A percentile compares a stretch with the other conserved stretches of the same genome.
Evolutionary conservation across 257 asterid species (phyloP).

Genomic region (Leonotis leonurus): DNA sequence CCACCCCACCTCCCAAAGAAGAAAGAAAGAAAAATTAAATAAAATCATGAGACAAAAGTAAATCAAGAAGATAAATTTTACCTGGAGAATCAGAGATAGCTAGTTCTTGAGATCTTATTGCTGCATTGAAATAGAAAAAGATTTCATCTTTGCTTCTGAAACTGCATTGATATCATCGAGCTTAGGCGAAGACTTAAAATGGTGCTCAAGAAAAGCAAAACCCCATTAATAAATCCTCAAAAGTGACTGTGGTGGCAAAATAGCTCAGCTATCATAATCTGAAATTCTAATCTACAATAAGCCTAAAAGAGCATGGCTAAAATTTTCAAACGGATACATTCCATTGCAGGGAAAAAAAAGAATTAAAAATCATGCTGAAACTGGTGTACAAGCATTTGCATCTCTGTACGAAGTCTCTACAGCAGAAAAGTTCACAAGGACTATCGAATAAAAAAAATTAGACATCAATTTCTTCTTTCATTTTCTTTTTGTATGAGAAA

Average conservation of each 20-base stretch:
- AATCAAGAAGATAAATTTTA: constrained; percentile 1
- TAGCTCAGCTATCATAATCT: neutral
- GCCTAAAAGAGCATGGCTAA: neutral
- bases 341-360: neutral
- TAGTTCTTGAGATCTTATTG: constrained; percentile 48
- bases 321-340: neutral
- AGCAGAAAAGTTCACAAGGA: neutral
- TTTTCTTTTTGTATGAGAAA: neutral
- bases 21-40: neutral
- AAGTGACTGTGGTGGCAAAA: neutral
- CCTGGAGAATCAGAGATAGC: constrained; percentile 24
- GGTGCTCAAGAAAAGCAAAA: constrained; percentile 8
- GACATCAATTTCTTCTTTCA: neutral
- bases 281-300: neutral
- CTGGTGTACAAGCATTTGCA: constrained; percentile 1
- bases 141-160: constrained; percentile 17
- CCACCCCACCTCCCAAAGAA: no score
- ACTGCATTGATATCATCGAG: constrained; percentile 37
- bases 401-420: neutral
- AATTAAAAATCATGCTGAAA: neutral
- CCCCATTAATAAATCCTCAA: constrained; percentile 5
- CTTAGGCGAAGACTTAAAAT: constrained; percentile 13
- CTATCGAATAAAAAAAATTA: neutral
- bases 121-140: constrained; percentile 29
- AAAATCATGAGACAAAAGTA: neutral